phyloP scores from a whole-genome alignment of 768 basidiomycete species.

The Leccinum obscurum region DNA sequence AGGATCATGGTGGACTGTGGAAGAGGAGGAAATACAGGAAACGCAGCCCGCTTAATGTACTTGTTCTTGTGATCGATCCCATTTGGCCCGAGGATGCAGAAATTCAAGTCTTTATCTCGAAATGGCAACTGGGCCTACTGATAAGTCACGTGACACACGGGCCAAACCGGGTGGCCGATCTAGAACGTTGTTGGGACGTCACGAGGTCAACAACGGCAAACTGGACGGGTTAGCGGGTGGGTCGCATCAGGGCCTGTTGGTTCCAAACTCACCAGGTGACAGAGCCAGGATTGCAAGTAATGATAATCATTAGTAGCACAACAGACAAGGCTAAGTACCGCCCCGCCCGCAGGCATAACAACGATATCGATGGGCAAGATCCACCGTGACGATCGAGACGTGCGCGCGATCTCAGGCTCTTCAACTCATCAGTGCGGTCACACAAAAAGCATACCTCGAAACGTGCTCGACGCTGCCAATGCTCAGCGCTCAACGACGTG shows the following conservation, averaged over 20 bases:
- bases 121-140: constrained; percentile 22
- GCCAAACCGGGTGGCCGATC: constrained; percentile 10
- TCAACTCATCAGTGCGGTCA: constrained; percentile 9
- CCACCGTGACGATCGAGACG: background rate
- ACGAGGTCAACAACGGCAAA: constrained; percentile 14
- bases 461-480: constrained; percentile 5
- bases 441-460: constrained; percentile 15
- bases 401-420: background rate
- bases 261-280: background rate
- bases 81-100: constrained; percentile 17
- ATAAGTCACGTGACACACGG: constrained; percentile 30
- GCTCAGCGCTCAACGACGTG: constrained; percentile 10
- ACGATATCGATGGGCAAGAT: background rate
- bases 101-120: constrained; percentile 22
- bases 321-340: background rate
- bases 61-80: constrained; percentile 27
- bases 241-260: background rate
- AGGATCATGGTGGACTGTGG: constrained; percentile 27
- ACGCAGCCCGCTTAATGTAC: constrained; percentile 10
- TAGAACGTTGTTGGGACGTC: background rate
- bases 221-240: constrained; percentile 5
- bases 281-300: background rate
- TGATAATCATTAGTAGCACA: background rate
- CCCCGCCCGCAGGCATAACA: background rate
- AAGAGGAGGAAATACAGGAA: background rate